Evolutionary conservation across 1,284 basidiomycete genomes (phyloP), one percentile per base, ranked within the genome.

Genomic region (Cutaneotrichosporon dermatis): DNA sequence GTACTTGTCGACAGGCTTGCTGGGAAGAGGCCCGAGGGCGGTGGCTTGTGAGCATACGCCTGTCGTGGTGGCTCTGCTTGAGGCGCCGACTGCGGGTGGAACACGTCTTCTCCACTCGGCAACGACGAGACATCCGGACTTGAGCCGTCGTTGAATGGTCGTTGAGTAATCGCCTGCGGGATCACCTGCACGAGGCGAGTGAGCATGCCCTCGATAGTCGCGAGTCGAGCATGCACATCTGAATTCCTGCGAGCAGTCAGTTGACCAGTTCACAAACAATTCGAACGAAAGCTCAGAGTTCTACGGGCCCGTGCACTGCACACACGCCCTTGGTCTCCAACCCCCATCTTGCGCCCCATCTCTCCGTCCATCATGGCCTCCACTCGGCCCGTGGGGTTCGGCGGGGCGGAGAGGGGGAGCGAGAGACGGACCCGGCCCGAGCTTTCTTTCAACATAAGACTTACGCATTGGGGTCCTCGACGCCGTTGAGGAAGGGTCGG

Each of bases 401-500:
- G 39, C 39, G 39, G 39, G 39, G 39, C 39, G 39, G 39, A 40
- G 39, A 40, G 39, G 4, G 34, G 34, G 46, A 25, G 25, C 25
- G 25, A 25, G 25, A 12, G 11, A 33, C 33, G 33, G 16, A 10
- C 4, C 34, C 33, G 52, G 52, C 42, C 52, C 42, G 44, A 36
- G 52, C 52, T 40, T 37, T 25, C 25, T 25, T 25, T 25, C 25
- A 25, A 25, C 25, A 2, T 25, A 12, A 36, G 15, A 75, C 75
- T 67, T 57, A 77, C 77, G 68, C 67, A 41, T 71, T 72, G 4
- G 77, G 76, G 63, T 79, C 77, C 52, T 79, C 77, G 9, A 76
- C 76, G n/a, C 79, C 79, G 60, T 80, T 79, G 40, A 80, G 65
- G 67, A 80, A 80, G 4, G 77, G 77, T 46, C 79, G 63, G 50